Conservation (phyloP, 1,139 yeast species). For the Petasospora rhodanensis region DNA sequence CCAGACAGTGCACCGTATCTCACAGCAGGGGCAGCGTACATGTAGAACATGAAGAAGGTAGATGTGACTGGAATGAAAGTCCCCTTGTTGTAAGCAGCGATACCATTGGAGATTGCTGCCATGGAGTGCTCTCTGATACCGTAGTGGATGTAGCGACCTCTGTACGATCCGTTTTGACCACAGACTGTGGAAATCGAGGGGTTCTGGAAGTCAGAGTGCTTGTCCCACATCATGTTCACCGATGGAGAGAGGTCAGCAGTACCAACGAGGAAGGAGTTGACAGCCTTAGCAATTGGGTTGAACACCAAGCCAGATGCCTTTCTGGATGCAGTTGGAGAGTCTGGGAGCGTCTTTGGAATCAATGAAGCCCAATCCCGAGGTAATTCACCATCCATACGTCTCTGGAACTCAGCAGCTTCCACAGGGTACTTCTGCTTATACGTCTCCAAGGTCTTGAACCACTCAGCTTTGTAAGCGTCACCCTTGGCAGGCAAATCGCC, state of each 20-base stretch:
- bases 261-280: slow-evolving; percentile 95
- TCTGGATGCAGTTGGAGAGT: slow-evolving; percentile 89
- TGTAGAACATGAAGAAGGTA: slow-evolving; percentile 96
- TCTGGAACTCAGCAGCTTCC: slow-evolving; percentile 70
- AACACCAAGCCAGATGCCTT: slow-evolving; percentile 86
- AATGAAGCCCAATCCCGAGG: slow-evolving; percentile 79
- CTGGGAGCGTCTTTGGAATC: slow-evolving; percentile 74
- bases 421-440: slow-evolving; percentile 72
- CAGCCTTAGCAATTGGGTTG: slow-evolving; percentile 50
- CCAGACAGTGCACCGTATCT: slow-evolving; percentile 92
- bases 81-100: slow-evolving; percentile 86
- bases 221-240: slow-evolving; percentile 86
- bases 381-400: slow-evolving; percentile 77
- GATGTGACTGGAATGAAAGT: slow-evolving; percentile 93
- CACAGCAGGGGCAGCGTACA: slow-evolving; percentile 96
- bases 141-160: slow-evolving; percentile 92
- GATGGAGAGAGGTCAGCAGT: slow-evolving; percentile 98
- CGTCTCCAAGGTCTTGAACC: slow-evolving; percentile 59
- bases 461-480: slow-evolving; percentile 57
- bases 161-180: slow-evolving; percentile 62
- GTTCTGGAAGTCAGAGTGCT: slow-evolving; percentile 90
- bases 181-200: slow-evolving; percentile 50
- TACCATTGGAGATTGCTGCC: slow-evolving; percentile 99
- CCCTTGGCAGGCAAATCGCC: slow-evolving; percentile 56
- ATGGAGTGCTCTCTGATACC: slow-evolving; percentile 99